Evolutionary conservation across 805 yeast species (phyloP).

Genomic region (Diddensiella santjacobensis): DNA sequence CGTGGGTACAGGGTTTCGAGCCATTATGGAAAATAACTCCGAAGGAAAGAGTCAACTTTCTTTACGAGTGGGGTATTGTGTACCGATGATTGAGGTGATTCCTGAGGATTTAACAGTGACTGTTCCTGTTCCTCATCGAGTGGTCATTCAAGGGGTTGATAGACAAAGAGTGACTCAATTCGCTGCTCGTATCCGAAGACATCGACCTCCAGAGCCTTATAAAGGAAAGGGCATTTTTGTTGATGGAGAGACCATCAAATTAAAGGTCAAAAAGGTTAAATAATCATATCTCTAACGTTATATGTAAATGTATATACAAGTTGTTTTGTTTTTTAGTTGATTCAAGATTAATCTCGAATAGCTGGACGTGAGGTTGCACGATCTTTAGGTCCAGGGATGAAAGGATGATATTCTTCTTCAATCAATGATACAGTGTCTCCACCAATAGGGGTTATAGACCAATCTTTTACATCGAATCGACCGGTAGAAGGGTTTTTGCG

Average conservation of each 20-base stretch:
- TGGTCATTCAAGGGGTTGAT: slow-evolving; percentile 81
- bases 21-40: slow-evolving; percentile 57
- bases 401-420: slow-evolving; percentile 42
- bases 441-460: slow-evolving; percentile 55
- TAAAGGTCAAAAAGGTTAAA: slow-evolving; percentile 92
- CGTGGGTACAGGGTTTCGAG: slow-evolving; percentile 97
- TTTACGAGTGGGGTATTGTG: slow-evolving; percentile 85
- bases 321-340: neutral
- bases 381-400: slow-evolving; percentile 31
- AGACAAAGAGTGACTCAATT: slow-evolving; percentile 82
- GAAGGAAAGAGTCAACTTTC: slow-evolving; percentile 55
- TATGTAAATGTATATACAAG: slow-evolving; percentile 1
- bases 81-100: slow-evolving; percentile 66
- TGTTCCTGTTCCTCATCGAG: slow-evolving; percentile 80
- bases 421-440: slow-evolving; percentile 43
- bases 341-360: neutral
- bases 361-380: slow-evolving; percentile 26
- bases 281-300: slow-evolving; percentile 33
- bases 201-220: slow-evolving; percentile 96
- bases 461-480: slow-evolving; percentile 55
- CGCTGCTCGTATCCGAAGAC: slow-evolving; percentile 82
- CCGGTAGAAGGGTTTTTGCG: slow-evolving; percentile 56
- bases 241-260: slow-evolving; percentile 82
- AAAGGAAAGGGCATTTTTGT: slow-evolving; percentile 97
- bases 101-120: slow-evolving; percentile 74